Conservation (phyloP, 2,329 filamentous ascomycete genomes). For the Alternaria ethzedia region DNA sequence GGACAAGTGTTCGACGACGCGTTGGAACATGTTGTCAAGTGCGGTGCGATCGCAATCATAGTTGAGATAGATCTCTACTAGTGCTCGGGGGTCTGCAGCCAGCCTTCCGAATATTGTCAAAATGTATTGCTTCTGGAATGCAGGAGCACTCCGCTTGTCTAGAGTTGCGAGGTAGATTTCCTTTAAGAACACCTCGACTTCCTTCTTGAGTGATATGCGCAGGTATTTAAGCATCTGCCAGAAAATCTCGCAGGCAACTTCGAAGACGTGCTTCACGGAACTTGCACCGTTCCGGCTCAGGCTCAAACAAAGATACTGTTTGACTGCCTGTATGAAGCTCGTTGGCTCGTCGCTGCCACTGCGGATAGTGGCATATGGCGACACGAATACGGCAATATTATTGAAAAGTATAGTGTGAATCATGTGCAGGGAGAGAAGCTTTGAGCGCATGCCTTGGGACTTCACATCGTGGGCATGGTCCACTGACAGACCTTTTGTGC, state of each 20-base stretch:
- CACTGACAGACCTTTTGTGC: conserved; percentile 85
- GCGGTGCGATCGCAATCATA: conserved; percentile 95
- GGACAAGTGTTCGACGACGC: conserved; percentile 90
- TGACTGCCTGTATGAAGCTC: conserved; percentile 90
- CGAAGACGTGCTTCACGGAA: conserved; percentile 88
- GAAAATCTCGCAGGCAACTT: conserved; percentile 96
- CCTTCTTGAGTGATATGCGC: conserved; percentile 95
- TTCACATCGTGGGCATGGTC: conserved; percentile 93
- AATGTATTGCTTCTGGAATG: conserved; percentile 92
- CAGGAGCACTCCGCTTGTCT: conserved; percentile 83
- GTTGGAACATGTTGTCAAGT: conserved; percentile 95
- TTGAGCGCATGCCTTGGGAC: conserved; percentile 96
- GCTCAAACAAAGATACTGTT: conserved; percentile 95
- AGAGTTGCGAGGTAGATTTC: conserved; percentile 95
- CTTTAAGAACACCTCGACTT: conserved; percentile 96
- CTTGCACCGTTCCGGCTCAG: conserved; percentile 95
- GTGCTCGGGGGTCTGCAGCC: conserved; percentile 80
- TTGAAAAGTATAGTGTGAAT: conserved; percentile 96
- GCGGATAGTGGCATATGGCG: conserved; percentile 87
- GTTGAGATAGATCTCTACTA: conserved; percentile 96
- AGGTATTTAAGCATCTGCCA: conserved; percentile 96
- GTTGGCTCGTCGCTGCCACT: conserved; percentile 90
- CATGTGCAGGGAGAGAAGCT: conserved; percentile 91
- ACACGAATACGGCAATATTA: conserved; percentile 88
- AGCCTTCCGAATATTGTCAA: conserved; percentile 84